Conservation (phyloP, 345 rosid genomes). For the Cardamine chenopodiifolia region DNA sequence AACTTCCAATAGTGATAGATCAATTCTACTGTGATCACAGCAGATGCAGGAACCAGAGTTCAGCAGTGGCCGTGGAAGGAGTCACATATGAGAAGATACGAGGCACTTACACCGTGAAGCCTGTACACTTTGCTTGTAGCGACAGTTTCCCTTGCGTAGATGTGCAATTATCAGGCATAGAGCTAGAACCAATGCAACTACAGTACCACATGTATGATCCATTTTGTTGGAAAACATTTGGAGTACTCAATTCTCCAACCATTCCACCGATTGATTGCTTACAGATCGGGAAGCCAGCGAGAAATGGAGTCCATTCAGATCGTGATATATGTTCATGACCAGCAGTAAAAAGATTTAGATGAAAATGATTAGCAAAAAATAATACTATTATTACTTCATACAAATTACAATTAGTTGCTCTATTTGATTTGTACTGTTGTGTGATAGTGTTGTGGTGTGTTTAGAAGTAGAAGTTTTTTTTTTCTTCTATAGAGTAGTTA, state of each 20-base stretch:
- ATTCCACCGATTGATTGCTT: conserved; percentile 85
- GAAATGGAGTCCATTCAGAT: conserved; percentile 62
- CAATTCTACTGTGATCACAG: conserved; percentile 88
- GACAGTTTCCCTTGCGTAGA: conserved; percentile 84
- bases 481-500: conserved; percentile 22
- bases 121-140: conserved; percentile 92
- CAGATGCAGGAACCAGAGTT: conserved; percentile 71
- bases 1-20: conserved; percentile 86
- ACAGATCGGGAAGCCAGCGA: conserved; percentile 83
- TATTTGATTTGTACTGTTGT: neutral
- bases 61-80: conserved; percentile 86
- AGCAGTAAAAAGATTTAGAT: conserved; percentile 24
- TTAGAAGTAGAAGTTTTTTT: neutral
- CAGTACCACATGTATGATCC: conserved; percentile 76
- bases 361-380: conserved; percentile 15
- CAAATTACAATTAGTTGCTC: neutral
- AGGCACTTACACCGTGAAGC: conserved; percentile 91
- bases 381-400: neutral
- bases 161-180: conserved; percentile 64
- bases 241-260: conserved; percentile 74
- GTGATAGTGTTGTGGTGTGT: conserved; percentile 14
- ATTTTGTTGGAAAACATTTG: conserved; percentile 94
- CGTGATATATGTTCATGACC: conserved; percentile 63
- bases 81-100: conserved; percentile 75
- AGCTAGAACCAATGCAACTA: conserved; percentile 74